phyloP scores from a whole-genome alignment of 306 rosid genomes.

The Myrica gale region DNA sequence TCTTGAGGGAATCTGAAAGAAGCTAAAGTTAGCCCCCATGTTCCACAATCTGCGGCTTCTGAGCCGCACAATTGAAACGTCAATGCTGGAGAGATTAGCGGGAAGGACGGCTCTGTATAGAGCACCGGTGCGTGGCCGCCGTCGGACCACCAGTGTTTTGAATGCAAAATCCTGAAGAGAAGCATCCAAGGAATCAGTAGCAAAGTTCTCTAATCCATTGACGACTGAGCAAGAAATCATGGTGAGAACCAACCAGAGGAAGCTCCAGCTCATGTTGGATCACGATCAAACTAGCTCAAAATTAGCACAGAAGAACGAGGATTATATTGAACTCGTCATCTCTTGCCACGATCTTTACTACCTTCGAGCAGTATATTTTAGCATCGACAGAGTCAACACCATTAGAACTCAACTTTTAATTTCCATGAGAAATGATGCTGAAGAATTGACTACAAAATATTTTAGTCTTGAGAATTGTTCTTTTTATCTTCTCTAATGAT shows the following conservation, averaged over 20 bases:
- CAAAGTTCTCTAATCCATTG: conserved; percentile 36
- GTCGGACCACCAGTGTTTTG: conserved; percentile 38
- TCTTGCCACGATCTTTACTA: background rate
- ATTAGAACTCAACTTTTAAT: background rate
- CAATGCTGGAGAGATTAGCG: conserved; percentile 61
- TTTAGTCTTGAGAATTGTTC: background rate
- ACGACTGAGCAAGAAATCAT: conserved; percentile 38
- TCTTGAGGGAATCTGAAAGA: conserved; percentile 66
- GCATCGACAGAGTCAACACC: background rate
- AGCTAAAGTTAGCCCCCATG: conserved; percentile 66
- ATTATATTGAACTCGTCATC: background rate
- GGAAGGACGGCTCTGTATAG: conserved; percentile 60
- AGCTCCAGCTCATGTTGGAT: conserved; percentile 38
- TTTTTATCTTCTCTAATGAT: conserved; percentile 18
- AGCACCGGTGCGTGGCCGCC: conserved; percentile 62
- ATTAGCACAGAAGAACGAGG: background rate
- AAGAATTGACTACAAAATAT: no score
- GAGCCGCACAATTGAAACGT: conserved; percentile 59
- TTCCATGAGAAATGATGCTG: no score
- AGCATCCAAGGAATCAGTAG: conserved; percentile 50
- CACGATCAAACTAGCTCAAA: conserved; percentile 1
- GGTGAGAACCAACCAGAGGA: conserved; percentile 35
- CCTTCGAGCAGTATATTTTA: background rate
- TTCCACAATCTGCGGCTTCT: conserved; percentile 73
- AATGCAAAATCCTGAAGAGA: conserved; percentile 58